Evolutionary conservation across 768 basidiomycete species (phyloP).

Genomic region (Chiua virens): DNA sequence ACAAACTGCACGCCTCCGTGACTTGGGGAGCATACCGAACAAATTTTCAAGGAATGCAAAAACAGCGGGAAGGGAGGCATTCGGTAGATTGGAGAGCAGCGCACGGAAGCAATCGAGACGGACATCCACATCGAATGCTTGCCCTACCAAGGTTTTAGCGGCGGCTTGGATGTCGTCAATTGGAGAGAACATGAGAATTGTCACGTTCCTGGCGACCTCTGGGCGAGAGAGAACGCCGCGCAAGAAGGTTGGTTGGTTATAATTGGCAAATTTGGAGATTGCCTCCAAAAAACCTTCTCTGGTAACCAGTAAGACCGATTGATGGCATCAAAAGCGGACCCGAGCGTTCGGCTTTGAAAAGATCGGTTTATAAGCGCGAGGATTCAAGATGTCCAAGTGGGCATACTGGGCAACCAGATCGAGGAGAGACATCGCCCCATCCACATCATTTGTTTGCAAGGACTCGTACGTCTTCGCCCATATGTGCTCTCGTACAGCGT

Average conservation of each 20-base stretch:
- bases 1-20: slow-evolving; percentile 86
- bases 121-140: slow-evolving; percentile 87
- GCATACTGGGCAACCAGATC: slow-evolving; percentile 56
- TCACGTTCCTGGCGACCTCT: slow-evolving; percentile 58
- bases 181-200: slow-evolving; percentile 80
- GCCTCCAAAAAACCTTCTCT: slow-evolving; percentile 62
- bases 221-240: slow-evolving; percentile 55
- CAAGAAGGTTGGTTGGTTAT: slow-evolving; percentile 50
- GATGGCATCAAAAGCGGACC: slow-evolving; percentile 49
- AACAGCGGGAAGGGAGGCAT: slow-evolving; percentile 68
- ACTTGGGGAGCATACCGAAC: slow-evolving; percentile 56
- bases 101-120: slow-evolving; percentile 86
- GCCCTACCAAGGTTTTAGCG: slow-evolving; percentile 76
- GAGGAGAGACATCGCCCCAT: slow-evolving; percentile 60
- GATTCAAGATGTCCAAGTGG: slow-evolving; percentile 63
- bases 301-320: slow-evolving; percentile 59
- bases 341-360: slow-evolving; percentile 33
- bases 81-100: slow-evolving; percentile 66
- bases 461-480: slow-evolving; percentile 70
- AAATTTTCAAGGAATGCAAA: slow-evolving; percentile 69
- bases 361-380: slow-evolving; percentile 46
- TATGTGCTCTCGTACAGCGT: slow-evolving; percentile 52
- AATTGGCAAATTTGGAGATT: slow-evolving; percentile 66
- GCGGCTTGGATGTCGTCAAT: slow-evolving; percentile 69
- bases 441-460: slow-evolving; percentile 56